A percentile compares a stretch with the other conserved stretches of the same genome.
Evolutionary conservation across 495 filamentous ascomycete species (phyloP).

Genomic region (Aspergillus panamensis): DNA sequence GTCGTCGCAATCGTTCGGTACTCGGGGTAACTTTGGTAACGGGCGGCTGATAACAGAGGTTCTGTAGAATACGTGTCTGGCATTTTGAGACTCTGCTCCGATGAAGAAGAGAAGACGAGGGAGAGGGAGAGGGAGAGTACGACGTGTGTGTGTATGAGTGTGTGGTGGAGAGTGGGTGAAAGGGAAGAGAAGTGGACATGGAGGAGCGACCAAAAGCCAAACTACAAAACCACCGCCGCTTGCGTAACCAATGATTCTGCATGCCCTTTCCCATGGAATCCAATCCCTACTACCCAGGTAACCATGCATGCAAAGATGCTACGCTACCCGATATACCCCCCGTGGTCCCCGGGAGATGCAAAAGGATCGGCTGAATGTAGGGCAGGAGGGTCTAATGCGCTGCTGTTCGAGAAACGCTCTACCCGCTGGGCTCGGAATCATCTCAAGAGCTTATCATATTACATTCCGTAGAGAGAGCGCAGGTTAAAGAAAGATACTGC

Average conservation of each 20-base stretch:
- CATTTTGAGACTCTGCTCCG: not conserved
- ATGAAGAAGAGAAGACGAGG: not conserved
- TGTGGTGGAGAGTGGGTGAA: not conserved
- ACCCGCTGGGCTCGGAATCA: not conserved
- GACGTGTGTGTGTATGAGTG: not conserved
- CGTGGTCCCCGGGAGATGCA: not conserved
- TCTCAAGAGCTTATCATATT: not conserved
- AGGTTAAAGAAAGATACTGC: not conserved
- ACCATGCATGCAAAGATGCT: not conserved
- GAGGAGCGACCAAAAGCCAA: not conserved
- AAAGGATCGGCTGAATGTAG: not conserved
- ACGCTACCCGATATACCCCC: not conserved
- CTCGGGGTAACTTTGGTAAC: not conserved
- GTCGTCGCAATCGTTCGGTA: not conserved
- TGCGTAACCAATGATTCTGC: not conserved
- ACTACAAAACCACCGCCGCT: not conserved
- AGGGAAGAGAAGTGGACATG: not conserved
- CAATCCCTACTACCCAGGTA: not conserved
- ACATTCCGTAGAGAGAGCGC: no score
- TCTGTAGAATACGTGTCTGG: not conserved
- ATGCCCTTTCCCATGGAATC: not conserved
- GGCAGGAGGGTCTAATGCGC: not conserved
- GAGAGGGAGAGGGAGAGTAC: no score
- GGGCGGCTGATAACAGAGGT: not conserved
- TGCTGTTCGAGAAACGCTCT: not conserved